phyloP scores from a whole-genome alignment of 306 rosid genomes.

The Neltuma alba region DNA sequence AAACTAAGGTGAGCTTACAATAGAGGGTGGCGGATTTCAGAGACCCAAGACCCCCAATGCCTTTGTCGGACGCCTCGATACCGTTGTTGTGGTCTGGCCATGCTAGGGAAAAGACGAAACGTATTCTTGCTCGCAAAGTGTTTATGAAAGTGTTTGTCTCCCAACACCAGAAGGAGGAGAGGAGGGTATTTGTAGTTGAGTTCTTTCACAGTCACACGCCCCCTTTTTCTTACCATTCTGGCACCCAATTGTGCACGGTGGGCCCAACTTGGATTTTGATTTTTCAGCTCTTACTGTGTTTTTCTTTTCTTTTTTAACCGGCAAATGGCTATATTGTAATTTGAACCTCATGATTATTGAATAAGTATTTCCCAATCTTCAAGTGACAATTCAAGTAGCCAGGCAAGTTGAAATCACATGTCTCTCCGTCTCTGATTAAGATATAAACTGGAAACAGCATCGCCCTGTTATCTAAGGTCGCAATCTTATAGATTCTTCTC shows the following conservation, averaged over 20 bases:
- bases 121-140: conserved; percentile 32
- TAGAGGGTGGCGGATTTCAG: conserved; percentile 80
- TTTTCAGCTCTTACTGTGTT: conserved; percentile 29
- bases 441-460: background rate
- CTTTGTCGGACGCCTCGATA: conserved; percentile 81
- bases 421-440: background rate
- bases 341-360: conserved; percentile 28
- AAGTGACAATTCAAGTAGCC: conserved; percentile 25
- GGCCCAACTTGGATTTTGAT: conserved; percentile 48
- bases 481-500: conserved; percentile 44
- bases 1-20: conserved; percentile 48
- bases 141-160: conserved; percentile 40
- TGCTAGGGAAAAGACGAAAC: conserved; percentile 29
- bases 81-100: conserved; percentile 80
- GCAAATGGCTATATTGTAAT: conserved; percentile 38
- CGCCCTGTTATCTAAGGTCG: conserved; percentile 40
- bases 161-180: conserved; percentile 24
- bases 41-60: conserved; percentile 92
- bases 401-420: conserved; percentile 23
- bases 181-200: conserved; percentile 56
- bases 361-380: conserved; percentile 1
- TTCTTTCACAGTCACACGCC: conserved; percentile 24
- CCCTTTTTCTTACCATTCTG: conserved; percentile 39
- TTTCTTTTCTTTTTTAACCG: background rate
- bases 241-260: conserved; percentile 43